Evolutionary conservation across 2,329 filamentous ascomycete genomes (phyloP).

Genomic region (Colletotrichum sojae): DNA sequence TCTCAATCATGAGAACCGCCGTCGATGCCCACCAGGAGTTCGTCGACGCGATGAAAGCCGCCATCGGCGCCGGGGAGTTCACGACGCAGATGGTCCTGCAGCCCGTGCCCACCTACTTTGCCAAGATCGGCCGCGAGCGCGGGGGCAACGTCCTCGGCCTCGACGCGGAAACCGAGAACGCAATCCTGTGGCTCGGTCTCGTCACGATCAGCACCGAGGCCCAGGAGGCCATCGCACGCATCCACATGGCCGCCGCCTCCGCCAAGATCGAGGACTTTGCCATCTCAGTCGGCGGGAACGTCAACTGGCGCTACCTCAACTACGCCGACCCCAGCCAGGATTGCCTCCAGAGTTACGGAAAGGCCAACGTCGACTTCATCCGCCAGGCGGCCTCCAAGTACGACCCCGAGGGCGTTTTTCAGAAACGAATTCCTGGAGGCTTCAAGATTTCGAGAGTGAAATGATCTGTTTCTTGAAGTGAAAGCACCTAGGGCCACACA

Average conservation of each 20-base stretch:
- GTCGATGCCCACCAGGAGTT: constrained; percentile 45
- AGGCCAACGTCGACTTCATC: constrained; percentile 49
- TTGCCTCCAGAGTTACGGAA: constrained; percentile 53
- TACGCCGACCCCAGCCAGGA: constrained; percentile 56
- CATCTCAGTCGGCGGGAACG: constrained; percentile 39
- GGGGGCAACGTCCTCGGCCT: constrained; percentile 60
- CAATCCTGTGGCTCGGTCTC: constrained; percentile 18
- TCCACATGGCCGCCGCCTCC: constrained; percentile 13
- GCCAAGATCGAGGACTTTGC: constrained; percentile 34
- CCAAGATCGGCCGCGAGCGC: constrained; percentile 48
- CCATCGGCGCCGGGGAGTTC: constrained; percentile 35
- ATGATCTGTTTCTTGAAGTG: neutral
- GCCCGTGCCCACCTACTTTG: constrained; percentile 52
- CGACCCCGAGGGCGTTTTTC: constrained; percentile 51
- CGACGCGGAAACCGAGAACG: constrained; percentile 30
- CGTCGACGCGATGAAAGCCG: constrained; percentile 38
- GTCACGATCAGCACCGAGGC: constrained; percentile 22
- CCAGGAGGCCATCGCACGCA: constrained; percentile 8
- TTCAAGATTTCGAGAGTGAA: constrained; percentile 38
- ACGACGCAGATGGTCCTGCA: constrained; percentile 52
- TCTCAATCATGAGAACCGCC: constrained; percentile 46
- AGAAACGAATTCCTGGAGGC: constrained; percentile 44
- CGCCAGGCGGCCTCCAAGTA: constrained; percentile 48
- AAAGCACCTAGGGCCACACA: neutral
- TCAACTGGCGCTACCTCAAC: constrained; percentile 62